Conservation (phyloP, 2,329 filamentous ascomycete genomes). For the Didymella pomorum region DNA sequence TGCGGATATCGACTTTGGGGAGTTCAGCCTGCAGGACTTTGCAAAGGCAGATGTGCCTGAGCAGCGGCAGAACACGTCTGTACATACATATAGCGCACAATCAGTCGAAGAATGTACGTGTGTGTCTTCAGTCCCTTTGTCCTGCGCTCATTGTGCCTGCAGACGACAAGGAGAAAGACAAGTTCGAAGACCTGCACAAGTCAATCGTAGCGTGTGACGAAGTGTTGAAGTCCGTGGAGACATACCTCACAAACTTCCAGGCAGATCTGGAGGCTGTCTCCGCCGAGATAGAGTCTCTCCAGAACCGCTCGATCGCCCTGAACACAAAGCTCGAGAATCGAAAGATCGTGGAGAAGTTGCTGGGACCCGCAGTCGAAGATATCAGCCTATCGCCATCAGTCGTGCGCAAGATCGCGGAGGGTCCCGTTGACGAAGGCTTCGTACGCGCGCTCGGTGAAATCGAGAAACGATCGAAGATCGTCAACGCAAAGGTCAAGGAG, state of each 20-base stretch:
- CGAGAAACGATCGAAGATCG: slow-evolving; percentile 75
- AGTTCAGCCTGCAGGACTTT: slow-evolving; percentile 77
- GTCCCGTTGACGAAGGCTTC: slow-evolving; percentile 89
- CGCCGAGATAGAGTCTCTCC: slow-evolving; percentile 91
- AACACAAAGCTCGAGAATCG: slow-evolving; percentile 89
- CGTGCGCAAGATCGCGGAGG: slow-evolving; percentile 85
- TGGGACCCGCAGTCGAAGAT: slow-evolving; percentile 90
- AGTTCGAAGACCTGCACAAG: slow-evolving; percentile 87
- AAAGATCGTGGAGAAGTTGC: slow-evolving; percentile 83
- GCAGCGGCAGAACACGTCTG: slow-evolving; percentile 44
- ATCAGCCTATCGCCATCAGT: slow-evolving; percentile 85
- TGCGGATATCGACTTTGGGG: slow-evolving; percentile 79
- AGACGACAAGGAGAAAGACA: slow-evolving; percentile 82
- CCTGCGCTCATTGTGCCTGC: slow-evolving; percentile 43
- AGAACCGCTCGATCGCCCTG: slow-evolving; percentile 82
- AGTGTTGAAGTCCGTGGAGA: slow-evolving; percentile 90
- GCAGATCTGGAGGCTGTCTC: slow-evolving; percentile 92
- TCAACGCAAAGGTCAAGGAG: slow-evolving; percentile 73
- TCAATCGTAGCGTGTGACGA: slow-evolving; percentile 92
- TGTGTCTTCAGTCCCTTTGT: slow-evolving; percentile 30
- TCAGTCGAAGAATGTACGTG: slow-evolving; percentile 76
- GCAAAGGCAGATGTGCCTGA: slow-evolving; percentile 53
- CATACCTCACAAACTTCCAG: slow-evolving; percentile 90
- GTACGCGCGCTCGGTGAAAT: slow-evolving; percentile 82
- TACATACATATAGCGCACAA: slow-evolving; percentile 64